Evolutionary conservation across 176 grass and related monocot species (phyloP).

Genomic region (Oryza meridionalis): DNA sequence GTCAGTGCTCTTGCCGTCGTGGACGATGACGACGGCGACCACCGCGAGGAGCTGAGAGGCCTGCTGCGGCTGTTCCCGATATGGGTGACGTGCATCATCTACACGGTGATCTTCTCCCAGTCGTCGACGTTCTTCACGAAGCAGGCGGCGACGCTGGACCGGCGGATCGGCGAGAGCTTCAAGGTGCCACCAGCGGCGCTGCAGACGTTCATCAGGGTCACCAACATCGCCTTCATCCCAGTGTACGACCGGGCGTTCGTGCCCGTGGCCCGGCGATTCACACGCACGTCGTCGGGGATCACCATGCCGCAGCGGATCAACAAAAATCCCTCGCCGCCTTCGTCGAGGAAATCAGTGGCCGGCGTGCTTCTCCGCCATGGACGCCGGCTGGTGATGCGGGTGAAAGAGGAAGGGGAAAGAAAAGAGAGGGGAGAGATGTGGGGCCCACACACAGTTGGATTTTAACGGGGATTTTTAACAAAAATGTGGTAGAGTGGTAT

Average conservation of each 20-base stretch:
- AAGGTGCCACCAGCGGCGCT: slow-evolving; percentile 47
- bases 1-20: background rate
- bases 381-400: too few relatives aligned
- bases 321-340: too few relatives aligned
- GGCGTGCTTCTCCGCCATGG: too few relatives aligned
- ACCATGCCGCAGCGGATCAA: slow-evolving; percentile 59
- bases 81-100: slow-evolving; percentile 56
- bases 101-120: slow-evolving; percentile 45
- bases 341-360: too few relatives aligned
- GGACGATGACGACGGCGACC: slow-evolving; percentile 16
- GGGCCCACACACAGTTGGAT: too few relatives aligned
- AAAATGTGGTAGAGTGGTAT: too few relatives aligned
- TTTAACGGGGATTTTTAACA: too few relatives aligned
- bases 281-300: slow-evolving; percentile 44
- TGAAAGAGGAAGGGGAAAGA: too few relatives aligned
- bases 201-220: slow-evolving; percentile 43
- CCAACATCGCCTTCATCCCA: slow-evolving; percentile 50
- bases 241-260: slow-evolving; percentile 51
- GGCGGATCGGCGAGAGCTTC: slow-evolving; percentile 43
- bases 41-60: slow-evolving; percentile 1
- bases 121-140: slow-evolving; percentile 57
- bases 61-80: slow-evolving; percentile 41
- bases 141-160: slow-evolving; percentile 46
- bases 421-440: too few relatives aligned
- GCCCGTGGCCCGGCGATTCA: slow-evolving; percentile 27